A percentile compares a stretch with the other conserved stretches of the same genome.
Evolutionary conservation across 306 rosid genomes (phyloP).

Genomic region (Vachellia collinsii): DNA sequence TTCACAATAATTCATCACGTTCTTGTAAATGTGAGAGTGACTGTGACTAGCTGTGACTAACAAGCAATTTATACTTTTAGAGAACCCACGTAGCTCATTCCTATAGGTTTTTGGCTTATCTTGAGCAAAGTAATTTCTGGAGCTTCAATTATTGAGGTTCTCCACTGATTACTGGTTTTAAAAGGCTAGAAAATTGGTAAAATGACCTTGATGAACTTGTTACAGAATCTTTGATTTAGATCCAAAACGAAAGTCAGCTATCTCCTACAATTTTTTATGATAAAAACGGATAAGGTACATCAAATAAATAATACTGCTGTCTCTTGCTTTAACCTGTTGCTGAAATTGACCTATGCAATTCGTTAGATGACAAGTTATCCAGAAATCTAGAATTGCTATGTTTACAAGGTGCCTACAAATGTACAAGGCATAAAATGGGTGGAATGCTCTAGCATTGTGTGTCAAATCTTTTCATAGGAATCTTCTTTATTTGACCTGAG

Average conservation of each 20-base stretch:
- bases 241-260: constrained; percentile 1
- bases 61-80: not conserved
- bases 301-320: not conserved
- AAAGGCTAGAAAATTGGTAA: constrained; percentile 6
- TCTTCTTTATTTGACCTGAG: no score
- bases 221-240: constrained; percentile 6
- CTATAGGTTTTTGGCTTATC: not conserved
- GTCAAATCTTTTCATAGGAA: not conserved
- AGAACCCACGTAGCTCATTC: not conserved
- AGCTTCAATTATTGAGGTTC: constrained; percentile 8
- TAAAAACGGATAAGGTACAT: not conserved
- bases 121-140: not conserved
- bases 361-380: not conserved
- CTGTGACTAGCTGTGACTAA: not conserved
- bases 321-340: constrained; percentile 10
- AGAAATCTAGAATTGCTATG: not conserved
- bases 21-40: constrained; percentile 15
- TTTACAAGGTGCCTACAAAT: not conserved
- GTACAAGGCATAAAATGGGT: not conserved
- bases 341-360: not conserved
- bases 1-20: not conserved
- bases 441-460: not conserved
- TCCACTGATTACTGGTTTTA: not conserved
- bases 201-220: not conserved
- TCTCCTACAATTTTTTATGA: not conserved